Evolutionary conservation across 2,329 filamentous ascomycete genomes (phyloP), one percentile per base, ranked within the genome.

Genomic region (Epicoccum nigrum): DNA sequence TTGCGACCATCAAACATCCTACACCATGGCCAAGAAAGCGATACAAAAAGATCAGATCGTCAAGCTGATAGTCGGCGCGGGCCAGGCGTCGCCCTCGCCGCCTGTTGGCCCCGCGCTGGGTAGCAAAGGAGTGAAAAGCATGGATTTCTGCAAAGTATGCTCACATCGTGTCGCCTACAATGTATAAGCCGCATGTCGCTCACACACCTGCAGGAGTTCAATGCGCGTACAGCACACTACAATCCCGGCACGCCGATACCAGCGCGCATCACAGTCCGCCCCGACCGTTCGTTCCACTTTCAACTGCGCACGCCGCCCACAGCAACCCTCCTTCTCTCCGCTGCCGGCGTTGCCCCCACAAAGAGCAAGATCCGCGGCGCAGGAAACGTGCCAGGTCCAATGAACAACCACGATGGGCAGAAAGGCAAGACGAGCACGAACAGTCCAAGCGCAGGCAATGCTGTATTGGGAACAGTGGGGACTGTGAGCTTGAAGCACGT

Each of bases 91-190:
- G 68, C 94, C 94, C 23, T 95, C 92, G 77, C 94, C 94, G 27
- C 94, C 94, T 4, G 92, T 99, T 68, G 94, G 94, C 81, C 94
- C 94, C 51, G 94, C 94, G 45, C 83, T 99, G 60, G 94, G 94
- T 78, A 93, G 88, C 74, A 97, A 97, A 81, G 94, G 94, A 81
- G 89, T 99, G 57, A 99, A 99, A 81, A 95, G 90, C 51, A 99
- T 99, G 88, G 94, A 99, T 77, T 99, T 97, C 75, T 97, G 94
- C 86, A 97, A 97, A 83, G 93, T 96, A 73, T 50, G 70, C 45
- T 4, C 21, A 7, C 28, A 39, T 19, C 8, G 6, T 19, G 12
- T n/a, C 9, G 16, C 20, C 31, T 9, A 4, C 32, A 19, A n/a
- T n/a, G n/a, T 35, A 51, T 11, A 50, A 21, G 17, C 2, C 7